Conservation (phyloP, 805 yeast species). For the Yarrowia sp. region DNA sequence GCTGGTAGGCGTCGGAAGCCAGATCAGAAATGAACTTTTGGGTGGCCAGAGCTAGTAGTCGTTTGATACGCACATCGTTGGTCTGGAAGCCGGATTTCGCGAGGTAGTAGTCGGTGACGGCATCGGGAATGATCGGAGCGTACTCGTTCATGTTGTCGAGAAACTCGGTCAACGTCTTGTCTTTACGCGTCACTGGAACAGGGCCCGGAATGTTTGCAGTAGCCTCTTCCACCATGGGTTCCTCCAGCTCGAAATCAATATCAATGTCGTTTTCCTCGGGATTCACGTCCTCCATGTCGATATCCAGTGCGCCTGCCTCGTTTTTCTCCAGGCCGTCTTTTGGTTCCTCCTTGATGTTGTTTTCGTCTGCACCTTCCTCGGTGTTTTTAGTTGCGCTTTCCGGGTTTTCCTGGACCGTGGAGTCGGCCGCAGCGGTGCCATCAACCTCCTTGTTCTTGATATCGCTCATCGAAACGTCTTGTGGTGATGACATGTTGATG, state of each 20-base stretch:
- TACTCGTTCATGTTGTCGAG: slow-evolving; percentile 87
- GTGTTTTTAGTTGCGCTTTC: neutral
- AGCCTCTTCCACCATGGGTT: slow-evolving; percentile 3
- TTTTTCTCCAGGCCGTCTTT: neutral
- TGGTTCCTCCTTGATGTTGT: neutral
- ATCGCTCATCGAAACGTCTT: slow-evolving; percentile 22
- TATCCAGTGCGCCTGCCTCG: neutral
- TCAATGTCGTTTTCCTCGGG: slow-evolving; percentile 25
- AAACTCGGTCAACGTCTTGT: slow-evolving; percentile 61
- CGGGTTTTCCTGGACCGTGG: too few relatives aligned
- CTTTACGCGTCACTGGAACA: slow-evolving; percentile 35
- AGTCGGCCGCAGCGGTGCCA: neutral
- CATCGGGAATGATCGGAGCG: slow-evolving; percentile 95
- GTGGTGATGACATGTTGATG: slow-evolving; percentile 8
- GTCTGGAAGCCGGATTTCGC: slow-evolving; percentile 82
- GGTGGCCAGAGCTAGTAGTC: slow-evolving; percentile 89
- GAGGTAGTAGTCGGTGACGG: slow-evolving; percentile 89
- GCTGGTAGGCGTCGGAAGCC: slow-evolving; percentile 95
- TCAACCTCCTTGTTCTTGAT: slow-evolving; percentile 9
- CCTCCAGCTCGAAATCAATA: slow-evolving; percentile 31
- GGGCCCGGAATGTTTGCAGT: slow-evolving; percentile 34
- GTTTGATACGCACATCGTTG: slow-evolving; percentile 70
- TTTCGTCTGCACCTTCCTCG: slow-evolving; percentile 10
- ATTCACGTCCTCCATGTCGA: slow-evolving; percentile 27
- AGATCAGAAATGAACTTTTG: slow-evolving; percentile 93